Base-by-base conservation (phyloP, 78 protist species). In the Guillardia theta region DNA sequence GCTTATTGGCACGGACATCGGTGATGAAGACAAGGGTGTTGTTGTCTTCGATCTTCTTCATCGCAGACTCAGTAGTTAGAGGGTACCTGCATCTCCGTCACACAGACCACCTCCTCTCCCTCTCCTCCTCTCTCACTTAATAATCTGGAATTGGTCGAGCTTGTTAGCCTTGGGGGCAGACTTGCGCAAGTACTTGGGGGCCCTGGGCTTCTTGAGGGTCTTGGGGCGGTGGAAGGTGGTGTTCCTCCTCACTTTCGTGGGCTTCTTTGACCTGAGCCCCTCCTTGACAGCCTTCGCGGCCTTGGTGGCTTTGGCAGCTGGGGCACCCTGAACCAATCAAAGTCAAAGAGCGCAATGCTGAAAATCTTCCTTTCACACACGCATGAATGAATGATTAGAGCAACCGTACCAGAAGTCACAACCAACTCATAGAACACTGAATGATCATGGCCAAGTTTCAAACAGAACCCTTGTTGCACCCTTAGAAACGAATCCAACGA, bases 1-100 rank as follows among this genome's bases (percentile, higher is more conserved):
- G 18, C 97, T 99, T 99, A 98, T 95, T 98, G 93, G 99, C 94
- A 62, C 95, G 97, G 92, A 58, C 54, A 92, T 98, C 98, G 4
- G 97, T 98, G 92, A 99, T 95, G 98, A 98, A 99, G 87, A 97
- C 98, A 48, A 99, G 96, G 88, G 99, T 99, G 98, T 99, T 99
- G 98, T 96, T 95, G 78, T 96, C 98, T 95, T 99, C 99, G 62
- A 99, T 97, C 98, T 97, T 95, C 98, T 97, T 97, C 98, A 98
- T 96, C 92, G 99, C 99, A 12, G 98, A 83, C 96, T 99, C 99
- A 33, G 99, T 98, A 62, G 98, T 98, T 83, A 98, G 96, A 33
- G 99, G 99, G 95, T 95, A 95, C 62, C 62, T 53, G 62, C 95
- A n/a, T n/a, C n/a, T n/a, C n/a, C n/a, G n/a, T n/a, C n/a, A n/a